Evolutionary conservation across 1,284 basidiomycete genomes (phyloP), one percentile per base, ranked within the genome.

Genomic region (Hortiboletus rubellus): DNA sequence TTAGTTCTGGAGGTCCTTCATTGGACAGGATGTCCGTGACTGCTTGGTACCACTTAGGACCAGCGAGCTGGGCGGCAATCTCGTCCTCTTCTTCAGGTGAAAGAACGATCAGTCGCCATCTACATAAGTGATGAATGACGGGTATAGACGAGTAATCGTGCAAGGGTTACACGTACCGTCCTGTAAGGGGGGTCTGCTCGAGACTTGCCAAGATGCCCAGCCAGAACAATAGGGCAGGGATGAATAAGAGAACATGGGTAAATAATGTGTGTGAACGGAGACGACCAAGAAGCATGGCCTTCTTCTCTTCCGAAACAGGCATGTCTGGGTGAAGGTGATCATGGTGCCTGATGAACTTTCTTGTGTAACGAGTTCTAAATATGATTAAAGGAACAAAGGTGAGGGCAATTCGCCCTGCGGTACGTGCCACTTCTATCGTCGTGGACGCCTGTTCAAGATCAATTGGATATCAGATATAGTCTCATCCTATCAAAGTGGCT

Each of bases 41-140:
- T 46, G 91, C 88, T 59, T 82, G 79, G 72, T 89, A 93, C 94
- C 94, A 96, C 48, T 91, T 92, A 27, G 83, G 75, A 10, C 92
- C 93, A 41, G 86, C 84, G 14, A 96, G 81, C 65, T 90, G 86
- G 3, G 77, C 72, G 17, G 91, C 85, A 41, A 96, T 91, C 18
- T 85, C 83, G 46, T 94, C 91, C 69, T 96, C 94, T 72, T 96
- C 94, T 65, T 94, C 91, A 0, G 93, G 91, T 2, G 92, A 94
- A 10, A 96, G 80, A 14, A 95, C 79, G 58, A 96, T 94, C 59
- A 94, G 72, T 51, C 93, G 81, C 89, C 88, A 92, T 63, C 92
- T 91, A 56, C 14, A 48, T 18, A 44, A 14, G 53, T 57, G 4
- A 50, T 63, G 34, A 57, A 52, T n/a, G 45, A 30, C 22, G 40